Conservation (phyloP, 2,329 filamentous ascomycete species). For the Beauveria sp. region DNA sequence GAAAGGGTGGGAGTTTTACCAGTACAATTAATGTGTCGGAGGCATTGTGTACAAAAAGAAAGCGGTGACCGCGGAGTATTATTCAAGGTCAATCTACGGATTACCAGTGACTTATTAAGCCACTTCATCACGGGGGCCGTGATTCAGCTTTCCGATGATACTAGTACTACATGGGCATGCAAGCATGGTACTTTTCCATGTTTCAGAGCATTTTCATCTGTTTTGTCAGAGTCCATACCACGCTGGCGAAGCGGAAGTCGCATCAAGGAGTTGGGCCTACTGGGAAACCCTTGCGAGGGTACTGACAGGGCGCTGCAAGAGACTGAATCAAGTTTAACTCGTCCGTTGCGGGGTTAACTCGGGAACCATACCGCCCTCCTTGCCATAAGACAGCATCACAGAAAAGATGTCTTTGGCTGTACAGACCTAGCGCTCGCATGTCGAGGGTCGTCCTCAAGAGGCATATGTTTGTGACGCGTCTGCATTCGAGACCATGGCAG, state of each 20-base stretch:
- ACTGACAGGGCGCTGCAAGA: background rate
- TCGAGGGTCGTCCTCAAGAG: background rate
- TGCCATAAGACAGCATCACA: background rate
- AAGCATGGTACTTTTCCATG: too few relatives aligned
- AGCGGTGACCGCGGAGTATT: too few relatives aligned
- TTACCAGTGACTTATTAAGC: too few relatives aligned
- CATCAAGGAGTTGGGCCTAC: background rate
- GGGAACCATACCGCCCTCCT: background rate
- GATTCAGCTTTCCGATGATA: background rate
- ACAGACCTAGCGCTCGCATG: background rate
- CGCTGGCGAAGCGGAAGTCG: background rate
- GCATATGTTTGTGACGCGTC: too few relatives aligned
- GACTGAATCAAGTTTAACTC: background rate
- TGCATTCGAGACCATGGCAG: too few relatives aligned
- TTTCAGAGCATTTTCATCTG: background rate
- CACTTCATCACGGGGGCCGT: background rate
- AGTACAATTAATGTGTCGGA: too few relatives aligned
- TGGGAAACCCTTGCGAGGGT: background rate
- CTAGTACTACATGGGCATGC: too few relatives aligned
- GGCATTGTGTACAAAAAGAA: too few relatives aligned
- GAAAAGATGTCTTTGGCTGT: background rate
- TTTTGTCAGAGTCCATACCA: background rate
- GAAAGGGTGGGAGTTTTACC: too few relatives aligned
- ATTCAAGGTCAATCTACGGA: too few relatives aligned
- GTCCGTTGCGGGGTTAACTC: background rate